These are phyloP conservation scores for Xylariaceae sp. DNA, from an alignment of 2,329 filamentous ascomycete species.

Conservation along the genomic window DNA sequence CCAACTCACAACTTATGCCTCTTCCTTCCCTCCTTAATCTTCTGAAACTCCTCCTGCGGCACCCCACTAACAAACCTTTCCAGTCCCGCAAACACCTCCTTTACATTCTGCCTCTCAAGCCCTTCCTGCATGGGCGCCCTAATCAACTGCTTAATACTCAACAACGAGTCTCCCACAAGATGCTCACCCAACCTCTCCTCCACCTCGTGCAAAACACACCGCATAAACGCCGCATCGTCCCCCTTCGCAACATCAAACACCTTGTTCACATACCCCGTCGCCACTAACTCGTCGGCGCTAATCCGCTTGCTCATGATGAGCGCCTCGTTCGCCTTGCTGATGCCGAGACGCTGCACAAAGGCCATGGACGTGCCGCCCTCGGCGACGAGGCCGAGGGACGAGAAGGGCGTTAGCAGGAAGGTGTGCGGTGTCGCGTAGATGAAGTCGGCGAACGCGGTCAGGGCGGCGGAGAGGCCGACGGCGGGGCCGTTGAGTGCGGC, in stretches of 20 bases:
- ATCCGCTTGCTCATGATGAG: constrained; percentile 85
- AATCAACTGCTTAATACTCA: constrained; percentile 81
- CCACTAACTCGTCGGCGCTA: constrained; percentile 63
- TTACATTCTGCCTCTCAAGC: constrained; percentile 70
- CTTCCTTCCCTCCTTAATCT: constrained; percentile 82
- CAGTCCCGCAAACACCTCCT: constrained; percentile 81
- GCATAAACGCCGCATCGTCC: constrained; percentile 64
- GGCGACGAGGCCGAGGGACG: constrained; percentile 79
- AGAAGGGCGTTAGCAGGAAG: constrained; percentile 88
- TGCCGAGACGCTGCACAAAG: constrained; percentile 74
- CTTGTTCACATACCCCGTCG: constrained; percentile 79
- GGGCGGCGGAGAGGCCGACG: constrained; percentile 79
- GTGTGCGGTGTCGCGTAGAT: constrained; percentile 77
- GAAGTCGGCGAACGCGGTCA: constrained; percentile 83
- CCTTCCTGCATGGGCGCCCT: constrained; percentile 64
- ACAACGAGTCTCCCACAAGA: constrained; percentile 70
- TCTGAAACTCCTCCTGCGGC: constrained; percentile 83
- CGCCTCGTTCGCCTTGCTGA: constrained; percentile 82
- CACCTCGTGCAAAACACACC: constrained; percentile 70
- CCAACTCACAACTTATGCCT: constrained; percentile 68
- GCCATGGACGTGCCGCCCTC: constrained; percentile 78
- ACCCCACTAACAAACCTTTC: constrained; percentile 73
- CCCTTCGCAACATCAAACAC: constrained; percentile 59
- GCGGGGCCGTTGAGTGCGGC: constrained; percentile 88
- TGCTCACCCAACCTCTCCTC: constrained; percentile 75